A percentile compares a stretch with the other conserved stretches of the same genome.
Evolutionary conservation across 345 rosid genomes (phyloP).

Genomic region (Pugionium dolabratum): DNA sequence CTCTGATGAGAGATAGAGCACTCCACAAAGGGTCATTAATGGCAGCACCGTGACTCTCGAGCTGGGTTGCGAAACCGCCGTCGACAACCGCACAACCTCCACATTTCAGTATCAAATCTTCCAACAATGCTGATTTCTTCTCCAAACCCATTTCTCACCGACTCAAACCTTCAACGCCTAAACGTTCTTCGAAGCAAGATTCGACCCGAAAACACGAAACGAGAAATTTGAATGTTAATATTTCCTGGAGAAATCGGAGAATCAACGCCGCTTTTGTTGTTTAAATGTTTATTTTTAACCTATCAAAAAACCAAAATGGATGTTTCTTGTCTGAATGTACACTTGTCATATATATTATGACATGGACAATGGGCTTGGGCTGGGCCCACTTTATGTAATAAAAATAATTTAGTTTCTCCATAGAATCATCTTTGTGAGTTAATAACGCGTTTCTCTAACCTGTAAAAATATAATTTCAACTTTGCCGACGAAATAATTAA

Average conservation of each 20-base stretch:
- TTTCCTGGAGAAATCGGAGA: slow-evolving; percentile 18
- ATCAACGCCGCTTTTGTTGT: slow-evolving; percentile 33
- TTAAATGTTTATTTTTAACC: background rate
- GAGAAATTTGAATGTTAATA: background rate
- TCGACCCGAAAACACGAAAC: background rate
- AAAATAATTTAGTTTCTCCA: background rate
- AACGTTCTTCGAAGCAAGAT: background rate
- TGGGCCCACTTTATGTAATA: slow-evolving; percentile 31
- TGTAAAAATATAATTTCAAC: slow-evolving; percentile 29
- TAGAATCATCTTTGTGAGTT: background rate
- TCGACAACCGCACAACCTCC: slow-evolving; percentile 93
- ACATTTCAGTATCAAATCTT: slow-evolving; percentile 61
- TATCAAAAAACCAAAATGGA: slow-evolving; percentile 19
- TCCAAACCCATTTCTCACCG: slow-evolving; percentile 51
- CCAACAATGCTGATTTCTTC: slow-evolving; percentile 50
- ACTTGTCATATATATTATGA: slow-evolving; percentile 23
- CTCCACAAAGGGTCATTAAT: slow-evolving; percentile 95
- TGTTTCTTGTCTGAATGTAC: slow-evolving; percentile 33
- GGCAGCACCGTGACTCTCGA: slow-evolving; percentile 78
- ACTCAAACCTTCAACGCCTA: background rate
- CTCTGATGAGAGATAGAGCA: slow-evolving; percentile 76
- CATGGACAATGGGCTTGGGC: slow-evolving; percentile 34
- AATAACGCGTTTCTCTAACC: slow-evolving; percentile 35
- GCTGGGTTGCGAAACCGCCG: slow-evolving; percentile 96
- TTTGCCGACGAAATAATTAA: slow-evolving; percentile 24